Evolutionary conservation across 2,329 filamentous ascomycete species (phyloP), one percentile per base, ranked within the genome.

Genomic region (Paraphaeosphaeria sporulosa): DNA sequence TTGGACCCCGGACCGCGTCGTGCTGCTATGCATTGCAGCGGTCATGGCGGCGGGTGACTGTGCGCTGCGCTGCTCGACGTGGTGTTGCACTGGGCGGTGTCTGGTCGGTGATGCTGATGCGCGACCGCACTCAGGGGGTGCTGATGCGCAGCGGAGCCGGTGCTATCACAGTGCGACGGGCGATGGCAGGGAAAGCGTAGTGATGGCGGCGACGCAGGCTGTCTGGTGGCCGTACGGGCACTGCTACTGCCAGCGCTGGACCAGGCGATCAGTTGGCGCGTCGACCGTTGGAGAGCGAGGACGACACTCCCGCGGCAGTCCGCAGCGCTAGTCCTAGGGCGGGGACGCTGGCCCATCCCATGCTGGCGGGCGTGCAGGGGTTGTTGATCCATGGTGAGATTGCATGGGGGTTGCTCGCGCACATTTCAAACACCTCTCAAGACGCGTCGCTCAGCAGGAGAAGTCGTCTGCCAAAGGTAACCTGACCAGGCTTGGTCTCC

Each of bases 331-430:
- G 21, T 36, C 38, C 49, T 44, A 44, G 23, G 51, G 40, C 40
- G 51, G 51, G 51, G 51, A 54, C n/a, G 21, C 40, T 25, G 50
- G 23, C 47, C 48, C 47, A 30, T 58, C n/a, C n/a, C n/a, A n/a
- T n/a, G 47, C 46, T 17, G 6, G 10, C 36, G 27, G 40, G n/a
- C 48, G 21, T 58, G 56, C 57, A 53, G 42, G 57, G 49, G 46
- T 48, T 4, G 23, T 9, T 25, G 46, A 51, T 55, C 13, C 49
- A 48, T 53, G 30, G 56, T 34, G 48, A 58, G 56, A 58, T 58
- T 54, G 44, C 57, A 53, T 42, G 50, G 50, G 25, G 46, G 34
- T 51, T 47, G 23, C 44, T 43, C 46, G 7, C 43, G 10, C n/a
- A n/a, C n/a, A 15, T 49, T 57, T 49, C 32, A 15, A 38, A 57